Percentiles rank a stretch among this genome's conserved stretches.
Conservation (phyloP, 2,329 filamentous ascomycete species). For the Bipolaris gigantea region DNA sequence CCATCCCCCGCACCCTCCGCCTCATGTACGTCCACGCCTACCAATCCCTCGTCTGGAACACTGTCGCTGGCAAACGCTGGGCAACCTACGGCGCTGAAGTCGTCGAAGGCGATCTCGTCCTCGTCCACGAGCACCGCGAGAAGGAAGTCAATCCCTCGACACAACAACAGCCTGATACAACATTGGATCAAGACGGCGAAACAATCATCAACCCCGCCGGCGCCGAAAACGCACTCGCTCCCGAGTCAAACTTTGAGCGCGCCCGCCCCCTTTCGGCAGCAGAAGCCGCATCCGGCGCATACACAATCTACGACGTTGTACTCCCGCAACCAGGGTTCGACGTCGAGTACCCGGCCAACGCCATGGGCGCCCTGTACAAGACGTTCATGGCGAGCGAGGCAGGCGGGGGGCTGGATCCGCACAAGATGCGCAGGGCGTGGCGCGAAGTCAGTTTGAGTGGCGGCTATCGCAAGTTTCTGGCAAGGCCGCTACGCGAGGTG, state of each 20-base stretch:
- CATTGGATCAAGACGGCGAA: slow-evolving; percentile 64
- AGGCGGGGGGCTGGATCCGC: slow-evolving; percentile 78
- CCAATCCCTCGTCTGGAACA: slow-evolving; percentile 94
- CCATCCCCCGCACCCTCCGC: slow-evolving; percentile 78
- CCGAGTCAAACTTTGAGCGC: slow-evolving; percentile 63
- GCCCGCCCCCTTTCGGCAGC: slow-evolving; percentile 73
- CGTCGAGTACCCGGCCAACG: slow-evolving; percentile 81
- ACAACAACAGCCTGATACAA: slow-evolving; percentile 1
- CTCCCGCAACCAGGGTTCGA: slow-evolving; percentile 92
- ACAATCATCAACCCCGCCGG: slow-evolving; percentile 64
- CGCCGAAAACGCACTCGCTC: slow-evolving; percentile 58
- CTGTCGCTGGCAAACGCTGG: slow-evolving; percentile 79
- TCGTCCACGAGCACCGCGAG: slow-evolving; percentile 62
- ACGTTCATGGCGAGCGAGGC: slow-evolving; percentile 80
- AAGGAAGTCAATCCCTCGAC: slow-evolving; percentile 42
- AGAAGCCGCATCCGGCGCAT: slow-evolving; percentile 77
- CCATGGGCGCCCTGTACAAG: slow-evolving; percentile 79
- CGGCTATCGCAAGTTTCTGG: slow-evolving; percentile 82
- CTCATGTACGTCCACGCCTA: slow-evolving; percentile 98
- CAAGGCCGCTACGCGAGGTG: slow-evolving; percentile 65
- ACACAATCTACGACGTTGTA: slow-evolving; percentile 83
- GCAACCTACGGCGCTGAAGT: slow-evolving; percentile 71
- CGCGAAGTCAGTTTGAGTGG: slow-evolving; percentile 88
- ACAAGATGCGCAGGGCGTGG: slow-evolving; percentile 82
- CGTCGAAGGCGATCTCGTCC: slow-evolving; percentile 81